Evolutionary conservation across 208 protist species (phyloP).

Genomic region (Trypanosoma lewisi): DNA sequence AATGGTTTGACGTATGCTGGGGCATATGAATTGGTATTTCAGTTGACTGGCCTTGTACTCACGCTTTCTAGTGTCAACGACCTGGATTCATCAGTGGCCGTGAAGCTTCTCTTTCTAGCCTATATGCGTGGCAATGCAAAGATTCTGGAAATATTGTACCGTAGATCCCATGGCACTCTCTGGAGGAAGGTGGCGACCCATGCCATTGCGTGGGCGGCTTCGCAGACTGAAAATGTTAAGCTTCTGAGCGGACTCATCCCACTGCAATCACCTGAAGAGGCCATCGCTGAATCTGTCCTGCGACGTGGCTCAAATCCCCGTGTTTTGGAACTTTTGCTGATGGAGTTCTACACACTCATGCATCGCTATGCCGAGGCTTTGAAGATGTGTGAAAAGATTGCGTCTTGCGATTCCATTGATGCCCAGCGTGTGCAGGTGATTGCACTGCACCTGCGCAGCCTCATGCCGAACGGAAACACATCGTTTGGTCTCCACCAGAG

Average conservation of each 20-base stretch:
- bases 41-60: slow-evolving; percentile 40
- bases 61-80: slow-evolving; percentile 23
- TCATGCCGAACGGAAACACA: slow-evolving; percentile 38
- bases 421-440: slow-evolving; percentile 67
- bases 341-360: slow-evolving; percentile 66
- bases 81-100: slow-evolving; percentile 37
- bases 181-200: slow-evolving; percentile 37
- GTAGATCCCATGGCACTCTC: slow-evolving; percentile 25
- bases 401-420: slow-evolving; percentile 29
- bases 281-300: slow-evolving; percentile 54
- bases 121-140: slow-evolving; percentile 36
- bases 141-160: slow-evolving; percentile 53
- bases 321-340: slow-evolving; percentile 34
- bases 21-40: slow-evolving; percentile 53
- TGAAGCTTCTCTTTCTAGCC: slow-evolving; percentile 64
- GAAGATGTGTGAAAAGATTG: slow-evolving; percentile 39
- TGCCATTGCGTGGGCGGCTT: slow-evolving; percentile 50
- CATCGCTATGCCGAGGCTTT: slow-evolving; percentile 71
- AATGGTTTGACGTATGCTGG: slow-evolving; percentile 47
- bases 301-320: slow-evolving; percentile 12
- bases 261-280: slow-evolving; percentile 41
- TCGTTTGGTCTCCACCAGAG: slow-evolving; percentile 8
- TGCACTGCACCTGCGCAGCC: slow-evolving; percentile 52
- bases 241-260: slow-evolving; percentile 51
- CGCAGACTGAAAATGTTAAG: slow-evolving; percentile 35